A percentile compares a stretch with the other conserved stretches of the same genome.
Conservation (phyloP, 192 early-diverging fungal genomes). For the Thamnidium elegans region DNA sequence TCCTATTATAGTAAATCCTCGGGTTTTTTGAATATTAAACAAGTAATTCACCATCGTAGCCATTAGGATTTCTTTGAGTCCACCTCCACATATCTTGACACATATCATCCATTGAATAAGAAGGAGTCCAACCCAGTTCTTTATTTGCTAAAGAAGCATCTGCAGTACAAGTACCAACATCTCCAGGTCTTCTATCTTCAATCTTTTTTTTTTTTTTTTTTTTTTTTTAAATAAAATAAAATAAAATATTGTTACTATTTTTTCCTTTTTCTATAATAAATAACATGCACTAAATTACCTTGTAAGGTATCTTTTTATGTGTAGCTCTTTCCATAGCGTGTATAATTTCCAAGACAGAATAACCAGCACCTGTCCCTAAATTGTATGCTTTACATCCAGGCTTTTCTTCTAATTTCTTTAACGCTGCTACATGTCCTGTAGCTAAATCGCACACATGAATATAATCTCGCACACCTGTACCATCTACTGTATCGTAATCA, state of each 20-base stretch:
- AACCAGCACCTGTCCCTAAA: slow-evolving; percentile 88
- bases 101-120: slow-evolving; percentile 53
- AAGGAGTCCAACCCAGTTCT: slow-evolving; percentile 50
- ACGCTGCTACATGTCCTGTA: slow-evolving; percentile 80
- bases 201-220: slow-evolving; percentile 19
- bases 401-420: slow-evolving; percentile 67
- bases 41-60: slow-evolving; percentile 33
- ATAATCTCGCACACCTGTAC: slow-evolving; percentile 92
- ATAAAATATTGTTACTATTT: neutral
- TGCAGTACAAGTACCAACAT: slow-evolving; percentile 51
- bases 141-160: slow-evolving; percentile 49
- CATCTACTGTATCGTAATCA: slow-evolving; percentile 91
- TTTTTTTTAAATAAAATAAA: no score
- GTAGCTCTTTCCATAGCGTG: slow-evolving; percentile 78
- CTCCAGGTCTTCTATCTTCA: slow-evolving; percentile 45
- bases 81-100: slow-evolving; percentile 59
- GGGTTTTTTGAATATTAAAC: slow-evolving; percentile 1
- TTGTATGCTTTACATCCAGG: slow-evolving; percentile 79
- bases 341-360: slow-evolving; percentile 90
- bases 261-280: neutral
- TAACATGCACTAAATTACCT: slow-evolving; percentile 36
- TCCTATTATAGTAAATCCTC: slow-evolving; percentile 11
- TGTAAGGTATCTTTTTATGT: slow-evolving; percentile 76
- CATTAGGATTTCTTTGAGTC: slow-evolving; percentile 51
- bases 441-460: slow-evolving; percentile 95